phyloP scores from a whole-genome alignment of 1,284 basidiomycete genomes.

The Cryptococcus sp. region DNA sequence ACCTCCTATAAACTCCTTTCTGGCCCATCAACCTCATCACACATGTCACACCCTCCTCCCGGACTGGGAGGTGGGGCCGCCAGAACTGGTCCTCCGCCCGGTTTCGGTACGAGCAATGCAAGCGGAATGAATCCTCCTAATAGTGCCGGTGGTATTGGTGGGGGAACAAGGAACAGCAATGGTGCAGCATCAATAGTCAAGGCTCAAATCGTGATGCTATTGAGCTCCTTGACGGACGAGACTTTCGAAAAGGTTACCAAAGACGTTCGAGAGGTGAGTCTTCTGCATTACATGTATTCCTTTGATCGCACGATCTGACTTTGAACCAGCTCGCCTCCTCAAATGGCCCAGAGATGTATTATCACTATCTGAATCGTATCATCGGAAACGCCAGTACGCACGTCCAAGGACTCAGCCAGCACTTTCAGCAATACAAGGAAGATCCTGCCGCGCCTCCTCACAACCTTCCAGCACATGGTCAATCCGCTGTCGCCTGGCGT shows the following conservation, averaged over 20 bases:
- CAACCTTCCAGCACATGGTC: constrained; percentile 32
- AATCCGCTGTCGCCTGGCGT: constrained; percentile 42
- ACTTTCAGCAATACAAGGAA: constrained; percentile 40
- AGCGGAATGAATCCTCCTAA: constrained; percentile 5
- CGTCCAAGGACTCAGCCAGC: constrained; percentile 40
- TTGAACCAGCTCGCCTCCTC: constrained; percentile 79
- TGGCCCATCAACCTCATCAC: not conserved
- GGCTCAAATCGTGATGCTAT: constrained; percentile 77
- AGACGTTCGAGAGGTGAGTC: constrained; percentile 82
- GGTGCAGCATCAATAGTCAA: constrained; percentile 45
- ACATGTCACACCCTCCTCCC: constrained; percentile 42
- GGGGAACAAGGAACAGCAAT: constrained; percentile 13
- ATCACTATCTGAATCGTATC: constrained; percentile 90
- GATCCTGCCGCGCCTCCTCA: constrained; percentile 42
- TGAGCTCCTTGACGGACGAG: constrained; percentile 89
- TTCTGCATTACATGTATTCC: not conserved
- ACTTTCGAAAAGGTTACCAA: constrained; percentile 86
- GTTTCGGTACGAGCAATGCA: constrained; percentile 28
- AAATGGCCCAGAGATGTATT: constrained; percentile 89
- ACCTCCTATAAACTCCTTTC: not conserved
- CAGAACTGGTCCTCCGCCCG: constrained; percentile 45
- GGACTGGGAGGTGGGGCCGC: constrained; percentile 44
- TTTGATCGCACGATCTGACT: not conserved
- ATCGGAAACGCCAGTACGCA: constrained; percentile 61
- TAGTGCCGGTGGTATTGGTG: constrained; percentile 8